Percentiles rank a stretch among this genome's conserved stretches.
Conservation (phyloP, 2,329 filamentous ascomycete genomes). For the Chlorencoelia australis region DNA sequence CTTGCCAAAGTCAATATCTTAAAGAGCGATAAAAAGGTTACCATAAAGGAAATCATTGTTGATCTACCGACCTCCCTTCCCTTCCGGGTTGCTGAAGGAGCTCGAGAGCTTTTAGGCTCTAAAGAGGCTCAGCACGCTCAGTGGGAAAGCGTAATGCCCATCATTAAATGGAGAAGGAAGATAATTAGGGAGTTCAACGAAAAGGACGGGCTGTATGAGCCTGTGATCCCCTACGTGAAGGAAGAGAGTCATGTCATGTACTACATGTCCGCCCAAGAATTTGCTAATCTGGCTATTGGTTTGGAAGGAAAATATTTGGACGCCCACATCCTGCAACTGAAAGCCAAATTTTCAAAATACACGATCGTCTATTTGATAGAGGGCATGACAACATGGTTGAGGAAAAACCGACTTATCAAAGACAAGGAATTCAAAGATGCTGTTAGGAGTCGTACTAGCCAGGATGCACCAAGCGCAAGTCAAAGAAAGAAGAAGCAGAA, state of each 20-base stretch:
- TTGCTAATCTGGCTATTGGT: conserved; percentile 49
- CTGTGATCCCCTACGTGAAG: conserved; percentile 32
- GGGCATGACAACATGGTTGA: conserved; percentile 54
- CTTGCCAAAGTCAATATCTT: conserved; percentile 65
- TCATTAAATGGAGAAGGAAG: conserved; percentile 45
- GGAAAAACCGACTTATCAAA: conserved; percentile 55
- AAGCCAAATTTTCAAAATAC: conserved; percentile 40
- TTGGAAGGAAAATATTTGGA: conserved; percentile 42
- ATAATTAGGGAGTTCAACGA: conserved; percentile 38
- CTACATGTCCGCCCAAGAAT: conserved; percentile 51
- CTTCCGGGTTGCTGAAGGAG: too few relatives aligned
- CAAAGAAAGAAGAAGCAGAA: conserved; percentile 31
- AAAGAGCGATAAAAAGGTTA: conserved; percentile 62
- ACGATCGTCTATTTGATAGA: conserved; percentile 63
- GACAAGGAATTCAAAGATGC: conserved; percentile 59
- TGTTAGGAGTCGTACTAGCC: conserved; percentile 41
- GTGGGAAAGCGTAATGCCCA: conserved; percentile 36
- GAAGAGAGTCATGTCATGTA: conserved; percentile 43
- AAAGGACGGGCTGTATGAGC: conserved; percentile 38
- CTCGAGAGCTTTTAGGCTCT: too few relatives aligned
- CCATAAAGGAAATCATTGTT: conserved; percentile 68
- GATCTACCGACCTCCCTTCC: conserved; percentile 53
- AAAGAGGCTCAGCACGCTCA: conserved; percentile 37
- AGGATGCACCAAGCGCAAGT: conserved; percentile 23
- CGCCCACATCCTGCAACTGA: conserved; percentile 46